phyloP scores from a whole-genome alignment of 805 yeast genomes.

The Lachancea thermotolerans region DNA sequence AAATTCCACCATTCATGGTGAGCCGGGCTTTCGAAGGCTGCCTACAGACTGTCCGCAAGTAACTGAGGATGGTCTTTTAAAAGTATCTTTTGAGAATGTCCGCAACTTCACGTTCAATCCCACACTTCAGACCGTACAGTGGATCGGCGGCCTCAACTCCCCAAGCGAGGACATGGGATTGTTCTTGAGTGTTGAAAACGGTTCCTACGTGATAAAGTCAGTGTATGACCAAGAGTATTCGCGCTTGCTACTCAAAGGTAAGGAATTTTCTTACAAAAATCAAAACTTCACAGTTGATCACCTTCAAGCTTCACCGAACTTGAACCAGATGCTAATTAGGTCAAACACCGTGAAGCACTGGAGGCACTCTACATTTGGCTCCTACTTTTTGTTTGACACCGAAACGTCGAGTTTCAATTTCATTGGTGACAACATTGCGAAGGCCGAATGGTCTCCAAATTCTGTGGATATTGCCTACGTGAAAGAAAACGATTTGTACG shows the following conservation, averaged over 20 bases:
- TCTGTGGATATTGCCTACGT: constrained; percentile 63
- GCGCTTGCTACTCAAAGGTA: constrained; percentile 44
- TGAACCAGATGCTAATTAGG: constrained; percentile 49
- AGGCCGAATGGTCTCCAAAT: constrained; percentile 70
- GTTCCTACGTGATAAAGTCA: constrained; percentile 50
- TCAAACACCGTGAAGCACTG: constrained; percentile 56
- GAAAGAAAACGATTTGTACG: constrained; percentile 59
- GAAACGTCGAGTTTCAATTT: constrained; percentile 21
- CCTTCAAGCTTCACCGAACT: constrained; percentile 61
- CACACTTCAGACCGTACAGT: constrained; percentile 49
- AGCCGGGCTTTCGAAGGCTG: neutral
- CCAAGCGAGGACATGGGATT: constrained; percentile 55
- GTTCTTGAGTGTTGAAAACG: constrained; percentile 44
- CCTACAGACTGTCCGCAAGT: neutral
- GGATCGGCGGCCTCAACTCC: constrained; percentile 55
- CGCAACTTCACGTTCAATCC: constrained; percentile 57
- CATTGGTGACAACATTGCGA: constrained; percentile 32
- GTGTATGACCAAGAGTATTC: constrained; percentile 34
- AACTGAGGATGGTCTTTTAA: constrained; percentile 19
- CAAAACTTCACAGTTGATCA: constrained; percentile 41
- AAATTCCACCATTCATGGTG: neutral
- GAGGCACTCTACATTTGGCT: constrained; percentile 44
- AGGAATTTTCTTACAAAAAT: constrained; percentile 37
- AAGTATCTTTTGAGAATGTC: constrained; percentile 37
- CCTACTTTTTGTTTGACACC: constrained; percentile 39